Percentiles rank a stretch among this genome's conserved stretches.
Evolutionary conservation across 148 eudicot species (phyloP).

Genomic region (Talinum fruticosum): DNA sequence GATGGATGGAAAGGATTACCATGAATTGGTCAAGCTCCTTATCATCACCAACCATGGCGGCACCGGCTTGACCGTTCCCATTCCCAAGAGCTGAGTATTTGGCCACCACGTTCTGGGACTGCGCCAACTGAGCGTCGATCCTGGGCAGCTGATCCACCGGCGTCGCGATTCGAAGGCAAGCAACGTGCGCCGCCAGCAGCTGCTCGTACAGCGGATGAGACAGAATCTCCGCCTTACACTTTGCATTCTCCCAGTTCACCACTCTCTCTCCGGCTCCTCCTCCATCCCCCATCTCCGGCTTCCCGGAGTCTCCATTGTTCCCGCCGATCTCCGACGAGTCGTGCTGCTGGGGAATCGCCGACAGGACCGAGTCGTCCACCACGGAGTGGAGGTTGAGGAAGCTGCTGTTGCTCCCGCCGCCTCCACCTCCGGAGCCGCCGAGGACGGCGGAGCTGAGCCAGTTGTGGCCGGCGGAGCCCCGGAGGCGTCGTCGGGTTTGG

Average conservation of each 20-base stretch:
- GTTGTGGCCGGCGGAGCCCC: conserved; percentile 16
- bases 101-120: conserved; percentile 63
- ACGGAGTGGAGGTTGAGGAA: conserved; percentile 32
- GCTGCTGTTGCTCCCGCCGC: background rate
- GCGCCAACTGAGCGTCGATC: conserved; percentile 79
- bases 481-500: conserved; percentile 10
- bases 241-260: conserved; percentile 37
- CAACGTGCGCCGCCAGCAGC: conserved; percentile 75
- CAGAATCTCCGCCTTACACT: conserved; percentile 51
- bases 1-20: conserved; percentile 37
- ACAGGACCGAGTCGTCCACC: conserved; percentile 27
- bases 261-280: background rate
- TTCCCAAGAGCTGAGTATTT: conserved; percentile 59
- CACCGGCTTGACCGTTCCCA: conserved; percentile 24
- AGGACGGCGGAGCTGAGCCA: conserved; percentile 30
- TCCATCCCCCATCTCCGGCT: conserved; percentile 18
- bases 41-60: conserved; percentile 37
- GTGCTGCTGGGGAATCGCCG: conserved; percentile 20
- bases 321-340: conserved; percentile 1
- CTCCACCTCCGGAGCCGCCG: conserved; percentile 9
- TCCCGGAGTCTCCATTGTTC: conserved; percentile 7
- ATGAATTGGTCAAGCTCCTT: conserved; percentile 94
- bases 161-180: conserved; percentile 71
- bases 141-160: conserved; percentile 89
- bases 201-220: conserved; percentile 79